These are phyloP conservation scores for Yamadazyma aaseri DNA, from an alignment of 1,139 yeast genomes.

Conservation along the genomic window DNA sequence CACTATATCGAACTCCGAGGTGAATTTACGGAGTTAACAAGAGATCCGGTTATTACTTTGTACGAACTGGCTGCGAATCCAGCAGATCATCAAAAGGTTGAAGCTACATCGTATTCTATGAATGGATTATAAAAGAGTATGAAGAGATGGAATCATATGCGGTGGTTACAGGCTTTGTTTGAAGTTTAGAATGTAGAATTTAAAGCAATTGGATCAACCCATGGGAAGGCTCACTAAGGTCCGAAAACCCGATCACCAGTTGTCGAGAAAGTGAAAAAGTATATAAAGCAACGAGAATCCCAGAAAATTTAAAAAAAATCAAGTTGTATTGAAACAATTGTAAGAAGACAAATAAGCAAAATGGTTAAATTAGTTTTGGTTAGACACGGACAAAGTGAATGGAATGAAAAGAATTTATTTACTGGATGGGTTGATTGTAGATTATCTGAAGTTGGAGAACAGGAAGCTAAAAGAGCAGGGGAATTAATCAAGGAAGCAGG, in stretches of 20 bases:
- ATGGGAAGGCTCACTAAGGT: slow-evolving; percentile 23
- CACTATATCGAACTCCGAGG: slow-evolving; percentile 83
- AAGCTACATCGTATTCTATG: slow-evolving; percentile 1
- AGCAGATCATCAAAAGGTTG: slow-evolving; percentile 64
- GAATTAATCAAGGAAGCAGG: slow-evolving; percentile 86
- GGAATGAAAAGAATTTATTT: slow-evolving; percentile 97
- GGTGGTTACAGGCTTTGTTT: too few species aligned
- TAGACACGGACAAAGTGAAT: slow-evolving; percentile 99
- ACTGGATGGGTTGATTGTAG: slow-evolving; percentile 99
- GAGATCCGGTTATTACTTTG: slow-evolving; percentile 69
- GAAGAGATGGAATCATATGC: too few species aligned
- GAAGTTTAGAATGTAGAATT: too few species aligned
- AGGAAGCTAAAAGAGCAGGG: slow-evolving; percentile 95
- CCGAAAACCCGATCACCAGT: slow-evolving; percentile 26
- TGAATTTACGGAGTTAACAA: slow-evolving; percentile 59
- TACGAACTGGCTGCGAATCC: slow-evolving; percentile 95
- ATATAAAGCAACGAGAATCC: slow-evolving; percentile 2
- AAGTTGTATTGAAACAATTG: too few species aligned
- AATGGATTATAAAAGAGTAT: too few species aligned
- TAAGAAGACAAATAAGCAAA: too few species aligned
- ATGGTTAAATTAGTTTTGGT: slow-evolving; percentile 76
- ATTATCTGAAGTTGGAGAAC: slow-evolving; percentile 78
- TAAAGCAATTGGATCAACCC: neutral
- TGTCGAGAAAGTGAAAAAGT: slow-evolving; percentile 12
- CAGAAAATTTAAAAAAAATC: neutral